These are phyloP conservation scores for Pseudopyricularia cyperi DNA, from an alignment of 2,329 filamentous ascomycete species.

Conservation along the genomic window DNA sequence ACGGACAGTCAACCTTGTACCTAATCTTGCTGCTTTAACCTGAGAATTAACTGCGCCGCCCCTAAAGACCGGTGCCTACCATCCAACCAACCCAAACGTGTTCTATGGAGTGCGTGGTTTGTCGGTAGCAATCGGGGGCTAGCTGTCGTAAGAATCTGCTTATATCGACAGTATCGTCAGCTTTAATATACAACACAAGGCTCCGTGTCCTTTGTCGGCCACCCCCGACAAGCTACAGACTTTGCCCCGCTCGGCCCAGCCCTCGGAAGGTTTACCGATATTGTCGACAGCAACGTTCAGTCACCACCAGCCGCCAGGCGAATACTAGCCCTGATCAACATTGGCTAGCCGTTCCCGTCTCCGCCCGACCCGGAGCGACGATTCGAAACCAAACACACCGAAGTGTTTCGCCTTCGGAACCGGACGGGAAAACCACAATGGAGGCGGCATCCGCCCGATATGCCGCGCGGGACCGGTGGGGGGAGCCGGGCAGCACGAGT, in stretches of 20 bases:
- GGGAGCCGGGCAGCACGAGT: constrained; percentile 52
- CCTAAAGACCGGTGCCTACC: too few species aligned
- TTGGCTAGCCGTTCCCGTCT: neutral
- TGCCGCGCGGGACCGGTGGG: constrained; percentile 88
- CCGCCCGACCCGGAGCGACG: too few species aligned
- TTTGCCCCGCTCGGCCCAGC: neutral
- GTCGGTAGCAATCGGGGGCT: neutral
- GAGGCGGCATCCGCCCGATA: constrained; percentile 93
- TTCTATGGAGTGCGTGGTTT: neutral
- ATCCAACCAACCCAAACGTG: neutral
- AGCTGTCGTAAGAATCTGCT: neutral
- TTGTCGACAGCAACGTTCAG: neutral
- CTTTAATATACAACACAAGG: neutral
- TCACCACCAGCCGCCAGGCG: neutral
- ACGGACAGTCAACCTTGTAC: neutral
- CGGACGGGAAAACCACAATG: constrained; percentile 35
- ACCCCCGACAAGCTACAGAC: neutral
- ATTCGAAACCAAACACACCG: neutral
- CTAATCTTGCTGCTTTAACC: neutral
- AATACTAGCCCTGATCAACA: neutral
- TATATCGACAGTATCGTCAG: neutral
- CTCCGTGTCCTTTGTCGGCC: neutral
- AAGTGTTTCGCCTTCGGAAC: too few species aligned
- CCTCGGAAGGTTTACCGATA: neutral
- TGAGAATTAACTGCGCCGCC: neutral